phyloP scores from a whole-genome alignment of 1,139 yeast species.

The Candida tetrigidarum region DNA sequence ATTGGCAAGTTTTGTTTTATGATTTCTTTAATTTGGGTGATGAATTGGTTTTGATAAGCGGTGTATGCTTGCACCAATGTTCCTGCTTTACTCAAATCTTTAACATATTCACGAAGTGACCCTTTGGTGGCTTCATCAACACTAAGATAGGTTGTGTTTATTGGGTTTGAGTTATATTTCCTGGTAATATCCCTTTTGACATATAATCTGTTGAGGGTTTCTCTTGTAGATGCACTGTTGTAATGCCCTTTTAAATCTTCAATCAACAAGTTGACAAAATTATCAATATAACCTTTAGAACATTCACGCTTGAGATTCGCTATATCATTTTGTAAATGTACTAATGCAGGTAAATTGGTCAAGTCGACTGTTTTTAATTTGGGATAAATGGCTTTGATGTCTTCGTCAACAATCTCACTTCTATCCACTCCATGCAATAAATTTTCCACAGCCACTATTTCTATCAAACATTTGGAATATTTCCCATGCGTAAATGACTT shows the following conservation, averaged over 20 bases:
- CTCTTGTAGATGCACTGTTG: conserved; percentile 48
- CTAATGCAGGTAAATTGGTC: conserved; percentile 60
- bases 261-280: conserved; percentile 58
- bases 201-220: conserved; percentile 56
- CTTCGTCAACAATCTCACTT: conserved; percentile 26
- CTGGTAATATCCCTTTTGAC: conserved; percentile 28
- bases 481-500: conserved; percentile 47
- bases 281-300: conserved; percentile 64
- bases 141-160: conserved; percentile 34
- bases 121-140: conserved; percentile 40
- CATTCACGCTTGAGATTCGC: conserved; percentile 57
- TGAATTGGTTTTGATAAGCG: conserved; percentile 67
- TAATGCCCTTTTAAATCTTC: conserved; percentile 65
- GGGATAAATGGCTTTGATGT: conserved; percentile 31
- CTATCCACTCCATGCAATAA: conserved; percentile 56
- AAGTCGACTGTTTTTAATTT: conserved; percentile 59
- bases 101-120: conserved; percentile 48
- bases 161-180: conserved; percentile 21
- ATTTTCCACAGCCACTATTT: conserved; percentile 58
- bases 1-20: conserved; percentile 68
- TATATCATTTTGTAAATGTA: conserved; percentile 54
- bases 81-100: conserved; percentile 65
- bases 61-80: conserved; percentile 67
- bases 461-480: conserved; percentile 48
- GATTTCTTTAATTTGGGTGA: conserved; percentile 72